Evolutionary conservation across 345 rosid genomes (phyloP).

Genomic region (Dipteronia dyeriana): DNA sequence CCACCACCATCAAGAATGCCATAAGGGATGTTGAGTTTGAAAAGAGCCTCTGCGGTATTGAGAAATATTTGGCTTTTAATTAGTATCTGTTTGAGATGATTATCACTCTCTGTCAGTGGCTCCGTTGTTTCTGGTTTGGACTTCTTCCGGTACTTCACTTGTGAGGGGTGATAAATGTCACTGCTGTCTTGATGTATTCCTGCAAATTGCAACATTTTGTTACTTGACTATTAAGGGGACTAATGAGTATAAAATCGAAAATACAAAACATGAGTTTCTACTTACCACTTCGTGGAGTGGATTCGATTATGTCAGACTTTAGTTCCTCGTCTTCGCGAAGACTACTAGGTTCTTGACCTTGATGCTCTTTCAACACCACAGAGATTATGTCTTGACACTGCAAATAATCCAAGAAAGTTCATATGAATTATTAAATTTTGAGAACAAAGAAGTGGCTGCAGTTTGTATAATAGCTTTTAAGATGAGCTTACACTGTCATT

Average conservation of each 20-base stretch:
- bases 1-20: slow-evolving; percentile 29
- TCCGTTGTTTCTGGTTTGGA: slow-evolving; percentile 30
- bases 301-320: slow-evolving; percentile 16
- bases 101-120: slow-evolving; percentile 60
- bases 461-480: neutral
- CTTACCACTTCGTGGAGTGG: slow-evolving; percentile 32
- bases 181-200: slow-evolving; percentile 33
- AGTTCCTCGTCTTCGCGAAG: slow-evolving; percentile 19
- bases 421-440: neutral
- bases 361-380: slow-evolving; percentile 31
- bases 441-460: neutral
- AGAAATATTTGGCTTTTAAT: slow-evolving; percentile 63
- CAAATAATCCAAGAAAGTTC: slow-evolving; percentile 19
- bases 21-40: slow-evolving; percentile 67
- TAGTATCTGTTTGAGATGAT: slow-evolving; percentile 60
- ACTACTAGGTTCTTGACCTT: slow-evolving; percentile 17
- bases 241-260: neutral
- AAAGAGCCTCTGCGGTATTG: slow-evolving; percentile 75
- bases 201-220: slow-evolving; percentile 29
- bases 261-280: slow-evolving; percentile 5
- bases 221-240: neutral
- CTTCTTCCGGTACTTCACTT: slow-evolving; percentile 22
- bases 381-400: slow-evolving; percentile 38
- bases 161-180: slow-evolving; percentile 14
- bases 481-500: slow-evolving; percentile 49